These are phyloP conservation scores for Neonectria neomacrospora DNA, from an alignment of 2,329 filamentous ascomycete genomes.

Conservation along the genomic window DNA sequence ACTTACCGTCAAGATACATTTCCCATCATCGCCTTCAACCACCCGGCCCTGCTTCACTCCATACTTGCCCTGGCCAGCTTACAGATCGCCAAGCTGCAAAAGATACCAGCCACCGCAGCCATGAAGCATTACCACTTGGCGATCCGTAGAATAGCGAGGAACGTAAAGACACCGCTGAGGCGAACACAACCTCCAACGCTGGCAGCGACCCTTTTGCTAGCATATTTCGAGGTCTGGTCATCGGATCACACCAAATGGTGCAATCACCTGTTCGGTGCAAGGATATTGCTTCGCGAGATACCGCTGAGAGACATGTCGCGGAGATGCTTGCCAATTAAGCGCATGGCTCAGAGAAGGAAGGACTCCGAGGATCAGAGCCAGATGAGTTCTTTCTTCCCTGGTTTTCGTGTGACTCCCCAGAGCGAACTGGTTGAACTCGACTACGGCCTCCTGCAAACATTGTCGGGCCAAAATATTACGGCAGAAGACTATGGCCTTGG, in stretches of 20 bases:
- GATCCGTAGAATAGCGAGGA: conserved; percentile 79
- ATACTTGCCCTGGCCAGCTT: conserved; percentile 89
- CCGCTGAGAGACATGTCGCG: conserved; percentile 79
- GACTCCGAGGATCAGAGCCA: conserved; percentile 52
- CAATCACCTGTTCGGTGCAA: conserved; percentile 86
- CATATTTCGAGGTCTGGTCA: conserved; percentile 93
- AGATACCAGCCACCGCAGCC: conserved; percentile 78
- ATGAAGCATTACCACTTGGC: conserved; percentile 93
- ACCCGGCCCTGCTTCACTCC: conserved; percentile 89
- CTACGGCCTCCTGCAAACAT: conserved; percentile 52
- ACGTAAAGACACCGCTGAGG: conserved; percentile 74
- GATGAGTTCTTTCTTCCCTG: conserved; percentile 43
- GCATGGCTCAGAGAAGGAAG: conserved; percentile 46
- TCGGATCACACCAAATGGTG: conserved; percentile 97
- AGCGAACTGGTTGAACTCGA: conserved; percentile 54
- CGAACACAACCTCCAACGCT: conserved; percentile 83
- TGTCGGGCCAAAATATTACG: conserved; percentile 54
- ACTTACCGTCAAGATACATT: conserved; percentile 70
- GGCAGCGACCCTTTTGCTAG: conserved; percentile 87
- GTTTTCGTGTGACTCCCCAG: conserved; percentile 31
- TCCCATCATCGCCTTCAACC: conserved; percentile 82
- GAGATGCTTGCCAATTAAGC: conserved; percentile 73
- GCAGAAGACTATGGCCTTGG: conserved; percentile 53
- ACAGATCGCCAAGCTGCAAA: conserved; percentile 86
- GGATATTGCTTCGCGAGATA: conserved; percentile 84